Conservation (phyloP, 2,329 filamentous ascomycete species). For the Talaromyces rugulosus region DNA sequence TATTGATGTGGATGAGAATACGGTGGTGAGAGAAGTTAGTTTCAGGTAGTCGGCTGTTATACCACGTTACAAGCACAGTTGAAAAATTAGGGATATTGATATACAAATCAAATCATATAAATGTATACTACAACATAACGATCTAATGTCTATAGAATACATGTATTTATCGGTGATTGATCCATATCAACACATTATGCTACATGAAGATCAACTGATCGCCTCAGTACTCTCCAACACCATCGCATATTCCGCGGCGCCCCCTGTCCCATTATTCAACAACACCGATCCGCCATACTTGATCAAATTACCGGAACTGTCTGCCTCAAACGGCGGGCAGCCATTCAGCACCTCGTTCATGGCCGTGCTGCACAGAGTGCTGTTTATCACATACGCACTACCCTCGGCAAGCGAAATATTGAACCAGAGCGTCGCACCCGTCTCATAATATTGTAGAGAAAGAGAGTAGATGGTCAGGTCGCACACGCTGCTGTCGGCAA, state of each 20-base stretch:
- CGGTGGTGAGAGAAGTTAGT: not conserved
- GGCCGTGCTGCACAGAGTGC: not conserved
- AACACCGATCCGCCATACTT: not conserved
- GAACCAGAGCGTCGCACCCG: not conserved
- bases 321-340: not conserved
- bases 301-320: not conserved
- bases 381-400: conserved; percentile 1
- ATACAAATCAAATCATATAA: not conserved
- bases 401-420: conserved; percentile 1
- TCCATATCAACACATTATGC: not conserved
- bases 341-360: not conserved
- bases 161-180: not conserved
- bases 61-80: not conserved
- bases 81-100: not conserved
- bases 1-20: not conserved
- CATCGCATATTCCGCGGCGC: not conserved
- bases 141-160: not conserved
- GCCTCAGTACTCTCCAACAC: not conserved
- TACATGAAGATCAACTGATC: not conserved
- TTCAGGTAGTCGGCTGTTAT: not conserved
- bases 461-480: not conserved
- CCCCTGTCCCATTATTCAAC: not conserved
- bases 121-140: not conserved
- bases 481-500: not conserved
- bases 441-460: not conserved